Conservation (phyloP, 1,284 basidiomycete species). For the Inonotus obliquus region DNA sequence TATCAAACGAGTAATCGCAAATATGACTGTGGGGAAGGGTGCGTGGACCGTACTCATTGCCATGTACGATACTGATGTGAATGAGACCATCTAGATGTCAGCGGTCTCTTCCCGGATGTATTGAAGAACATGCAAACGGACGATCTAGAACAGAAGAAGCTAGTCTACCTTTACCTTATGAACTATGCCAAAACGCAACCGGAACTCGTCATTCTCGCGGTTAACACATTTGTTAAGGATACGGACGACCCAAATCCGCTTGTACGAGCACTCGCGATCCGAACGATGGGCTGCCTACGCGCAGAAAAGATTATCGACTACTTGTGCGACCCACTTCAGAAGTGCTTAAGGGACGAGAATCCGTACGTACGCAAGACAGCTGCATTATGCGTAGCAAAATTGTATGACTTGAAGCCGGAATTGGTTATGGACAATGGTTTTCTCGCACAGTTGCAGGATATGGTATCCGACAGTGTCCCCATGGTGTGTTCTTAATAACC, state of each 20-base stretch:
- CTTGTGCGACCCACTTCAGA: slow-evolving; percentile 89
- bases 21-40: slow-evolving; percentile 96
- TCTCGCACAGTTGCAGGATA: slow-evolving; percentile 81
- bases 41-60: slow-evolving; percentile 22
- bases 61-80: slow-evolving; percentile 17
- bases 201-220: slow-evolving; percentile 94
- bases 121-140: slow-evolving; percentile 99
- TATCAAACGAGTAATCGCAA: slow-evolving; percentile 94
- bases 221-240: slow-evolving; percentile 98
- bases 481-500: slow-evolving; percentile 60
- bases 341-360: slow-evolving; percentile 90
- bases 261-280: slow-evolving; percentile 92
- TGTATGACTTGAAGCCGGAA: slow-evolving; percentile 96
- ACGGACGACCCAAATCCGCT: slow-evolving; percentile 95
- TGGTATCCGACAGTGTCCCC: slow-evolving; percentile 94
- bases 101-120: slow-evolving; percentile 95
- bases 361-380: slow-evolving; percentile 98
- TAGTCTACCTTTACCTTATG: slow-evolving; percentile 98
- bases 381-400: slow-evolving; percentile 91
- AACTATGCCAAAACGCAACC: slow-evolving; percentile 99
- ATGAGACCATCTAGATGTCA: slow-evolving; percentile 68
- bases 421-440: slow-evolving; percentile 95
- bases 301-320: slow-evolving; percentile 99
- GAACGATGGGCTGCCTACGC: slow-evolving; percentile 95
- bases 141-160: slow-evolving; percentile 93